phyloP scores from a whole-genome alignment of 345 rosid genomes.

The Euphorbia pulcherrima region DNA sequence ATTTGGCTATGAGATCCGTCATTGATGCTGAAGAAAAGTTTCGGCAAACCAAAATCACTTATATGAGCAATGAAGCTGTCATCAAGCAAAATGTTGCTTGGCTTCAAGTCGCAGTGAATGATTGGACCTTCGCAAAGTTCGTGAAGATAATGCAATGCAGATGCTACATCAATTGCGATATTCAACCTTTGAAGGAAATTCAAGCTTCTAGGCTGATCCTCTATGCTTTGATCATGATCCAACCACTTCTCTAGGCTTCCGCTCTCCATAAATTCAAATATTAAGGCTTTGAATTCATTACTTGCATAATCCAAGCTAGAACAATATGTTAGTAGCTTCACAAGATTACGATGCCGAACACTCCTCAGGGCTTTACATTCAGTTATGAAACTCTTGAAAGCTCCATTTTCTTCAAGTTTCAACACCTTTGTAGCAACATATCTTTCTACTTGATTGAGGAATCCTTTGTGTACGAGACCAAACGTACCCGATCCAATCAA shows the following conservation, averaged over 20 bases:
- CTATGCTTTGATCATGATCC: background rate
- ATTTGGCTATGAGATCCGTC: too few relatives aligned
- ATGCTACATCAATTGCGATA: background rate
- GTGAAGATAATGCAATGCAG: conserved; percentile 1
- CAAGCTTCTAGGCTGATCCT: background rate
- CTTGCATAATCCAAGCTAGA: background rate
- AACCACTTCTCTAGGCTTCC: background rate
- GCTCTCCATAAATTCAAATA: background rate
- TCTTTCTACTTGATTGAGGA: background rate
- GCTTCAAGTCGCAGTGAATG: background rate
- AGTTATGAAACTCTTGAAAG: background rate
- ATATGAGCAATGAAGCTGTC: background rate
- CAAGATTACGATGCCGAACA: background rate
- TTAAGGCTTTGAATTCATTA: background rate
- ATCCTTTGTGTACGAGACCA: conserved; percentile 5
- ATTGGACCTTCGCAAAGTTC: background rate
- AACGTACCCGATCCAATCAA: conserved; percentile 8
- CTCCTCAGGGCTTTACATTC: background rate
- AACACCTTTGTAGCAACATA: background rate
- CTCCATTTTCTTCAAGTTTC: background rate
- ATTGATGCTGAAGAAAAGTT: background rate
- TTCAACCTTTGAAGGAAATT: background rate
- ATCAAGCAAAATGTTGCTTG: background rate
- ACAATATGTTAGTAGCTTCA: background rate
- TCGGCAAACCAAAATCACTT: background rate